Evolutionary conservation across 257 asterid species (phyloP).

Genomic region (Rauvolfia tetraphylla): DNA sequence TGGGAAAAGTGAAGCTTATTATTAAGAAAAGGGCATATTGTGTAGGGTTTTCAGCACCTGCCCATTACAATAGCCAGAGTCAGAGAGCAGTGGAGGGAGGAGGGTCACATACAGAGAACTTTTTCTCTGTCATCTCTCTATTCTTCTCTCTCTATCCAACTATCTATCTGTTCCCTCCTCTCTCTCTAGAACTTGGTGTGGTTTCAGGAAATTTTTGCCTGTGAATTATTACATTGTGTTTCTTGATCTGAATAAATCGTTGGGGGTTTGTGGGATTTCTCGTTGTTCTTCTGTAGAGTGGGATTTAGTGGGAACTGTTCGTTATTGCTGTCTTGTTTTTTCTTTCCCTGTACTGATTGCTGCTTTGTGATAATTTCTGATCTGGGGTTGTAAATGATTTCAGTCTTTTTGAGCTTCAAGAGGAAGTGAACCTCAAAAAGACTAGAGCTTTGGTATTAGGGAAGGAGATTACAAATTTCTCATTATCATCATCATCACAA

Average conservation of each 20-base stretch:
- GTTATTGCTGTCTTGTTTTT: not conserved
- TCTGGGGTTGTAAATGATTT: conserved; percentile 31
- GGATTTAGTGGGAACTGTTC: conserved; percentile 8
- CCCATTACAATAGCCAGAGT: conserved; percentile 22
- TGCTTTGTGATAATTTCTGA: conserved; percentile 14
- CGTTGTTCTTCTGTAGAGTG: not conserved
- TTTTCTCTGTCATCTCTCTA: conserved; percentile 11
- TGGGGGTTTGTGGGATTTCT: not conserved
- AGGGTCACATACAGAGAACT: conserved; percentile 20
- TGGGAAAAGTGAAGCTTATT: not conserved
- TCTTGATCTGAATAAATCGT: conserved; percentile 19
- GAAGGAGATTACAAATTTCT: conserved; percentile 18
- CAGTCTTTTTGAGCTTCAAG: conserved; percentile 34
- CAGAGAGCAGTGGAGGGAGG: conserved; percentile 19
- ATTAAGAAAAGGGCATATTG: conserved; percentile 1
- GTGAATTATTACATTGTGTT: conserved; percentile 7
- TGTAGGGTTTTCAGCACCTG: conserved; percentile 23
- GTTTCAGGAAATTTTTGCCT: not conserved
- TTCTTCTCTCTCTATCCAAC: conserved; percentile 3
- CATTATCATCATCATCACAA: conserved; percentile 18
- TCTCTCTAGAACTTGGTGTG: conserved; percentile 10
- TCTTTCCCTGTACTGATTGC: conserved; percentile 6
- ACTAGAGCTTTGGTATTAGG: conserved; percentile 24
- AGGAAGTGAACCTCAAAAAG: conserved; percentile 30
- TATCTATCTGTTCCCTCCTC: conserved; percentile 1